phyloP scores from a whole-genome alignment of 805 yeast genomes.

The Candida awuae region DNA sequence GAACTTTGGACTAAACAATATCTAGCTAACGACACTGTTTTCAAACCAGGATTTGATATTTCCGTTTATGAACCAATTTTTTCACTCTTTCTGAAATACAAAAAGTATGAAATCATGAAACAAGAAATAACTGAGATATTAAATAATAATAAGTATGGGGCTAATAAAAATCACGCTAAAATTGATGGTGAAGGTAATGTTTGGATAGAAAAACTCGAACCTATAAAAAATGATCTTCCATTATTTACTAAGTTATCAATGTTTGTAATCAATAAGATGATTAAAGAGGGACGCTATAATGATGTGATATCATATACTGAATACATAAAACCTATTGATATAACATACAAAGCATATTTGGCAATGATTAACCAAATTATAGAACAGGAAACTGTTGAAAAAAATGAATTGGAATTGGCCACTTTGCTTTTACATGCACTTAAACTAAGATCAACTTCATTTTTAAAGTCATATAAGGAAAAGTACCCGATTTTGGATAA shows the following conservation, averaged over 20 bases:
- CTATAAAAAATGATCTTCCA: neutral
- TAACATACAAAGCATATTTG: conserved; percentile 2
- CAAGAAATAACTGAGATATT: neutral
- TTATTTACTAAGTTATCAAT: conserved; percentile 4
- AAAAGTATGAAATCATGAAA: neutral
- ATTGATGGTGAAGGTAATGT: neutral
- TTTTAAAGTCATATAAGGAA: neutral
- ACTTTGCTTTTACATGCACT: neutral
- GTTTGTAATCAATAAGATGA: neutral
- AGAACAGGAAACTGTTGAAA: neutral
- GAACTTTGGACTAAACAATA: conserved; percentile 1
- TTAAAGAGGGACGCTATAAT: conserved; percentile 1
- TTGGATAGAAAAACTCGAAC: conserved; percentile 1
- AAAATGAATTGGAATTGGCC: neutral
- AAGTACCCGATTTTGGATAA: neutral
- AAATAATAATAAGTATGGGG: neutral
- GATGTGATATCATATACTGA: conserved; percentile 8
- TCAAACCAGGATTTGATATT: conserved; percentile 7
- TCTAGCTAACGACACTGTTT: neutral
- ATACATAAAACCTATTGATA: neutral
- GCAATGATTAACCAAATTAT: neutral
- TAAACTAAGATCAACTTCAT: conserved; percentile 1
- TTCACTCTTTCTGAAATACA: conserved; percentile 2
- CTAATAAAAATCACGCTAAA: too few relatives aligned
- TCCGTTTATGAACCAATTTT: conserved; percentile 1